These are phyloP conservation scores for Umbelopsis sp. DNA, from an alignment of 371 early-diverging fungal species.

Conservation along the genomic window DNA sequence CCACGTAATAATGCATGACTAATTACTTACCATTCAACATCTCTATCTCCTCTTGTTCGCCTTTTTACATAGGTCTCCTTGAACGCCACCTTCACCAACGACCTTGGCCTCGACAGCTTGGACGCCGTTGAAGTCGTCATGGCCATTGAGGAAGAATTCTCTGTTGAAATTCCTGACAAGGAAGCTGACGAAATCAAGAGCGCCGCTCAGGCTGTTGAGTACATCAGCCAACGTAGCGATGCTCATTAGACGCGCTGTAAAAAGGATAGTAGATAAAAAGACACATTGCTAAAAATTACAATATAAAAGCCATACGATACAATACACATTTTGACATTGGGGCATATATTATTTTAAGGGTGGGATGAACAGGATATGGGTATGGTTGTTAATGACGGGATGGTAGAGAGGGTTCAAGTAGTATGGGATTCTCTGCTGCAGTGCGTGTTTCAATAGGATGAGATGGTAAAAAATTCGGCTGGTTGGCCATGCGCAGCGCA, in stretches of 20 bases:
- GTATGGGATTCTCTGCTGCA: too few species aligned
- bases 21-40: background rate
- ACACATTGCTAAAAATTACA: constrained; percentile 15
- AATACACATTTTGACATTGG: constrained; percentile 3
- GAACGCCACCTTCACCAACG: constrained; percentile 87
- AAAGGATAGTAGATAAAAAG: constrained; percentile 22
- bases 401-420: too few species aligned
- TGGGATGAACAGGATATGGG: too few species aligned
- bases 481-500: too few species aligned
- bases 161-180: constrained; percentile 95
- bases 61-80: constrained; percentile 69
- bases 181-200: constrained; percentile 96
- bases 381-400: background rate
- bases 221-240: constrained; percentile 75
- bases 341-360: background rate
- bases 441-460: background rate
- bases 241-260: constrained; percentile 64
- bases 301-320: constrained; percentile 18
- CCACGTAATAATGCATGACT: background rate
- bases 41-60: too few species aligned
- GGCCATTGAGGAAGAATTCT: constrained; percentile 99
- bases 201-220: constrained; percentile 87
- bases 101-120: constrained; percentile 94
- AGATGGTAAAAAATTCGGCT: too few species aligned
- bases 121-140: constrained; percentile 98